These are phyloP conservation scores for Mrakia blollopis DNA, from an alignment of 768 basidiomycete species.

Conservation along the genomic window DNA sequence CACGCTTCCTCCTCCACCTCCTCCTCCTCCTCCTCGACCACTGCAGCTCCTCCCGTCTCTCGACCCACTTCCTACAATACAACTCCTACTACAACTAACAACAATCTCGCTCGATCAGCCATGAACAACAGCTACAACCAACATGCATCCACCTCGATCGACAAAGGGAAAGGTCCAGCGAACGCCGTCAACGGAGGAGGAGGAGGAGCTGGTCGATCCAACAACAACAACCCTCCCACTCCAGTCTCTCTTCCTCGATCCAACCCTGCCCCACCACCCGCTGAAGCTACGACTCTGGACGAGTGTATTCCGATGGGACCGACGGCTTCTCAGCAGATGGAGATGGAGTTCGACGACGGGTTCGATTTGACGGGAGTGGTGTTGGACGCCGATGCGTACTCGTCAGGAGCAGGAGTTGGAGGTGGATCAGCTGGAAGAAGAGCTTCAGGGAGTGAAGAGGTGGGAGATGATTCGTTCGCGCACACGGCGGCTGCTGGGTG, in stretches of 20 bases:
- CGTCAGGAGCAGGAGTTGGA: neutral
- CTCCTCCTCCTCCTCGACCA: neutral
- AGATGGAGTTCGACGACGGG: neutral
- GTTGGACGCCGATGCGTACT: slow-evolving; percentile 11
- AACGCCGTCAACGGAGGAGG: no score
- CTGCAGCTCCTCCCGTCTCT: neutral
- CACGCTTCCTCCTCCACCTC: neutral
- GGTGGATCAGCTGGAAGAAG: neutral
- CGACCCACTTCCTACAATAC: neutral
- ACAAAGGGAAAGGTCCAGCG: neutral
- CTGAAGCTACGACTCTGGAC: neutral
- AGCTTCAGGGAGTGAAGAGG: neutral
- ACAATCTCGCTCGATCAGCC: slow-evolving; percentile 20
- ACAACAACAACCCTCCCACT: slow-evolving; percentile 1
- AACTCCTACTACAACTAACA: neutral
- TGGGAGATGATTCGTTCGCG: neutral
- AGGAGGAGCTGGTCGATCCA: neutral
- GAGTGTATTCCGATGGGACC: neutral
- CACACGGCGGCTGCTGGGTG: neutral
- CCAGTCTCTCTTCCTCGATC: slow-evolving; percentile 6
- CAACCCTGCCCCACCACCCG: neutral
- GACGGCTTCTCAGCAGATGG: neutral
- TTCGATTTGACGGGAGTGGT: slow-evolving; percentile 10
- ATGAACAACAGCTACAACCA: slow-evolving; percentile 20
- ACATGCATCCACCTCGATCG: neutral